phyloP scores from a whole-genome alignment of 495 filamentous ascomycete species.

The Parmelia sp. region DNA sequence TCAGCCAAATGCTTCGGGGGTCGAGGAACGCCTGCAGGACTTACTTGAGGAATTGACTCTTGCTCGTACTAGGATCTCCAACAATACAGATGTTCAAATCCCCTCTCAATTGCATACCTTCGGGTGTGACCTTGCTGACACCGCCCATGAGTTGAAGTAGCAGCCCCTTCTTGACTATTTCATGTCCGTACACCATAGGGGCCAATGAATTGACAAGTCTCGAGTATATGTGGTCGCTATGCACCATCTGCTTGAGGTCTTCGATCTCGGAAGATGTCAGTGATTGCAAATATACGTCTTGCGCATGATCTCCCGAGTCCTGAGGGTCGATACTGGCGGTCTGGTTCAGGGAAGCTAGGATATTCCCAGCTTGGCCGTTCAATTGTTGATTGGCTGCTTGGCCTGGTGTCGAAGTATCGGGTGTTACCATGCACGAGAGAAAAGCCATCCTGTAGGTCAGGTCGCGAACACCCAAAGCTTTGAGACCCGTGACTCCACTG shows the following conservation, averaged over 20 bases:
- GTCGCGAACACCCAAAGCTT: slow-evolving; percentile 88
- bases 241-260: slow-evolving; percentile 86
- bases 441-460: slow-evolving; percentile 97
- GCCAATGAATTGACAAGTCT: slow-evolving; percentile 93
- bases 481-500: slow-evolving; percentile 77
- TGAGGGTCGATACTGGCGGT: slow-evolving; percentile 54
- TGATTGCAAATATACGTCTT: slow-evolving; percentile 78
- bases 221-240: slow-evolving; percentile 89
- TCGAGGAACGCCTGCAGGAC: slow-evolving; percentile 18
- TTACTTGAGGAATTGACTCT: slow-evolving; percentile 93
- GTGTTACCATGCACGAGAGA: slow-evolving; percentile 92
- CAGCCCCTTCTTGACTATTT: slow-evolving; percentile 95
- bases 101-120: slow-evolving; percentile 89
- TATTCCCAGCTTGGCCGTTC: slow-evolving; percentile 67
- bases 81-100: slow-evolving; percentile 99
- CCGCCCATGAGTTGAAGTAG: slow-evolving; percentile 90
- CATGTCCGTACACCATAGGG: slow-evolving; percentile 94
- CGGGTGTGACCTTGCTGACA: slow-evolving; percentile 76
- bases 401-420: slow-evolving; percentile 75
- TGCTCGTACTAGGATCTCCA: slow-evolving; percentile 95
- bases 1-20: not conserved
- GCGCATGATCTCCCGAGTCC: slow-evolving; percentile 72
- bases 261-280: slow-evolving; percentile 80
- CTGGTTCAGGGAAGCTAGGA: slow-evolving; percentile 75
- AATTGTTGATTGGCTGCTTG: slow-evolving; percentile 59